Percentiles rank a stretch among this genome's conserved stretches.
These are phyloP conservation scores for Kodamaea derodonti DNA, from an alignment of 1,139 yeast genomes.

Conservation along the genomic window DNA sequence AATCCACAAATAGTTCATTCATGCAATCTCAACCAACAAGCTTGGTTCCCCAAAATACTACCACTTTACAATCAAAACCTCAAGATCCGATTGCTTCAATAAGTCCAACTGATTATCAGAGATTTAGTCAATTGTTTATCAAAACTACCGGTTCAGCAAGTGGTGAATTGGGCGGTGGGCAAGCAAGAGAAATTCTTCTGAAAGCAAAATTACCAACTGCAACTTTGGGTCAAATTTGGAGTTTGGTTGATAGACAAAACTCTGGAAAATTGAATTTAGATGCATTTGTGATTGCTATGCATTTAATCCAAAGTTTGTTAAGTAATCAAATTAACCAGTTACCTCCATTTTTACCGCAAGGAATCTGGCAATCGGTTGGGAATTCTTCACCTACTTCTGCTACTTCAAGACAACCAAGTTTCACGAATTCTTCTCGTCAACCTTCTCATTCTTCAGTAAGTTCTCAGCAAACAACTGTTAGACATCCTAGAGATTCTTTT, in stretches of 20 bases:
- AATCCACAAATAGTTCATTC: conserved; percentile 39
- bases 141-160: conserved; percentile 59
- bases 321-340: conserved; percentile 63
- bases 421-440: conserved; percentile 25
- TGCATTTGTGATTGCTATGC: conserved; percentile 92
- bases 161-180: conserved; percentile 58
- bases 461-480: conserved; percentile 46
- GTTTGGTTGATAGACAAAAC: conserved; percentile 72
- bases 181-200: conserved; percentile 79
- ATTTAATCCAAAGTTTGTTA: conserved; percentile 77
- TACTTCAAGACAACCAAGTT: conserved; percentile 3
- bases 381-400: conserved; percentile 4
- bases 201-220: conserved; percentile 81
- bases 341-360: conserved; percentile 68
- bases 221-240: conserved; percentile 84
- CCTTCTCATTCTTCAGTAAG: conserved; percentile 44
- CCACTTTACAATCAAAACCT: conserved; percentile 28
- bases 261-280: conserved; percentile 67
- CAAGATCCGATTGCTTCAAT: conserved; percentile 57
- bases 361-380: conserved; percentile 57
- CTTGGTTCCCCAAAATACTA: conserved; percentile 31
- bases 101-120: conserved; percentile 60
- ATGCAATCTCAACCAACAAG: conserved; percentile 49
- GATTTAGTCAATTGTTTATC: conserved; percentile 70
- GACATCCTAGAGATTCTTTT: conserved; percentile 20